Evolutionary conservation across 257 asterid genomes (phyloP), one percentile per base, ranked within the genome.

Genomic region (Solanum habrochaites): DNA sequence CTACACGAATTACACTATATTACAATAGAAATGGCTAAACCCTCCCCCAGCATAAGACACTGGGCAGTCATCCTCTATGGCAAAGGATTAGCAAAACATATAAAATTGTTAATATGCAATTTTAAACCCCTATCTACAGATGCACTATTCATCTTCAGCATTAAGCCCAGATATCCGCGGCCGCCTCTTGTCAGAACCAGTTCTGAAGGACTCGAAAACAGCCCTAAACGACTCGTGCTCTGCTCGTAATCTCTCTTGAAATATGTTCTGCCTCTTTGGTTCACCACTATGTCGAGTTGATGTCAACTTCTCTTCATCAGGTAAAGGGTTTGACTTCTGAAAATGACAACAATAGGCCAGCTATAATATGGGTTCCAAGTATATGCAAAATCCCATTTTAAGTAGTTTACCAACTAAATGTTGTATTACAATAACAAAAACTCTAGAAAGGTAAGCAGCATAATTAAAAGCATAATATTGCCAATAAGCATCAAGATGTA

Each of bases 221-320:
- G 98, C 98, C 87, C 89, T 94, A 91, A 94, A 95, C 8, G 99
- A 93, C 92, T 97, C 99, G 0, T 67, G 94, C 91, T 97, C 99
- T 25, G 97, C 98, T 11, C 95, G 99, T 37, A 97, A 45, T 89
- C 88, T 96, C 85, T 97, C 94, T 82, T 94, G 94, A 92, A 97
- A 94, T 47, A 89, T 71, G 43, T 84, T 96, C 85, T 84, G 93
- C 91, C 87, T 90, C 90, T 90, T 93, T 6, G 91, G 73, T 86
- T 92, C 92, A 32, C 94, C 91, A 25, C 49, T 89, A 85, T 88
- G 77, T 70, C 66, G 90, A 20, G 84, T 82, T 67, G 86, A 80
- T 10, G 70, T 72, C 23, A 66, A 83, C 87, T 92, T 95, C 89
- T 95, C 98, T 83, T 93, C 98, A 47, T 93, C 98, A 0, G 93